phyloP scores from a whole-genome alignment of 2,329 filamentous ascomycete species.

The Thelonectria blattea region DNA sequence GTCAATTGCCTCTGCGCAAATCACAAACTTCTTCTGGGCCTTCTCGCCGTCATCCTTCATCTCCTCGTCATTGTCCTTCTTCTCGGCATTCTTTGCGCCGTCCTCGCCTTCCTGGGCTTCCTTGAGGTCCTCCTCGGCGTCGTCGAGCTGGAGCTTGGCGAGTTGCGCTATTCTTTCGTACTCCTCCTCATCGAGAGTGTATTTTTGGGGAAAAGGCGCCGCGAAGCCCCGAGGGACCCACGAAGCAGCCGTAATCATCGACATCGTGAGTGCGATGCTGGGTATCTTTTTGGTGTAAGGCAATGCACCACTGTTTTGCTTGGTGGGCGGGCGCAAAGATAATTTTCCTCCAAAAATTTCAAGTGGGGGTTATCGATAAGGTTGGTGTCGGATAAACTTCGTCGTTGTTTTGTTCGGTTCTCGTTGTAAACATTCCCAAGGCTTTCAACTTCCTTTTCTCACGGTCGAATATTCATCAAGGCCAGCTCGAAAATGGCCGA shows the following conservation, averaged over 20 bases:
- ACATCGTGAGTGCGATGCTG: conserved; percentile 51
- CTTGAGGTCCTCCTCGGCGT: conserved; percentile 85
- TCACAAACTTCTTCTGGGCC: conserved; percentile 42
- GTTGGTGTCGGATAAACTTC: conserved; percentile 33
- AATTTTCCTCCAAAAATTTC: conserved; percentile 45
- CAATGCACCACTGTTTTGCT: conserved; percentile 18
- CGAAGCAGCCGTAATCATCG: conserved; percentile 78
- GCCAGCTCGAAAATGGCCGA: conserved; percentile 40
- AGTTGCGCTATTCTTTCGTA: conserved; percentile 77
- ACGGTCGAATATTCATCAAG: conserved; percentile 5
- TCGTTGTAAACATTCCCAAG: conserved; percentile 10
- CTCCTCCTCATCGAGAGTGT: conserved; percentile 77
- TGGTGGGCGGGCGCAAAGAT: conserved; percentile 29
- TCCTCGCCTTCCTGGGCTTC: conserved; percentile 64
- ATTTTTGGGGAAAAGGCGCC: conserved; percentile 76
- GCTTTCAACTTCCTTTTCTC: background rate
- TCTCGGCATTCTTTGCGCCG: conserved; percentile 35
- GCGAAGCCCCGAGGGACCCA: conserved; percentile 82
- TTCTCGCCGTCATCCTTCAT: conserved; percentile 44
- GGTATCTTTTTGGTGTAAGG: conserved; percentile 38
- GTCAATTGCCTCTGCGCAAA: background rate
- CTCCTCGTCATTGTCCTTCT: conserved; percentile 42
- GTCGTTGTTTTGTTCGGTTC: conserved; percentile 13
- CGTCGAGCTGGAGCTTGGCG: conserved; percentile 82
- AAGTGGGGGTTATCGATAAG: conserved; percentile 51